Base-by-base conservation (phyloP, 495 filamentous ascomycete species). In the Penicillium cataractarum region DNA sequence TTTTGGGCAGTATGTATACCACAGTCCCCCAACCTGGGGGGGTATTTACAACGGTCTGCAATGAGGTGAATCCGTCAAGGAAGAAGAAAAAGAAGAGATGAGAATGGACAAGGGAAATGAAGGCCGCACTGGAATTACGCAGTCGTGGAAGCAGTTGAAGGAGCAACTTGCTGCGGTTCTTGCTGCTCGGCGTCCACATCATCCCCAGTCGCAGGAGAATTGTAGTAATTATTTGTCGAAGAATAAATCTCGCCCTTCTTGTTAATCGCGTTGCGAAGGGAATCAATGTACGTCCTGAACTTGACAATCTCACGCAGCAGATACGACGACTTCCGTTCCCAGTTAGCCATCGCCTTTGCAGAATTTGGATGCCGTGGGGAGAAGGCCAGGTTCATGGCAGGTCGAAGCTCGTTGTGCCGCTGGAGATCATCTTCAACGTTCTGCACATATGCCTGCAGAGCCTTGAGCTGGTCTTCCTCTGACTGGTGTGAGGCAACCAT, bases 291-390 rank as follows among this genome's bases (percentile, higher is more conserved):
- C 0, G 93, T 98, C 52, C 88, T 80, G 75, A 96, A 98, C 70
- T 98, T 99, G 66, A 97, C 91, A 70, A 94, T 97, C 77, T 99
- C 95, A n/a, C 89, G 82, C 22, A 98, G 79, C 42, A 99, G 77
- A 72, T 98, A 96, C 32, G 89, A 88, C 39, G 90, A 94, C 77
- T 97, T 97, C 58, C 89, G 86, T 79, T 99, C 93, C 96, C 96
- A 99, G 72, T 99, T 99, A 5, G 88, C 81, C 89, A 97, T 88
- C 2, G 94, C 91, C 75, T 91, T 93, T 51, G 76, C 76, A 24
- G 86, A 81, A 71, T 98, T 99, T 22, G 87, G 85, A 58, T 93
- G 89, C 26, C 94, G 86, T 1, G 92, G 92, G 22, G 93, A 92
- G 72, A 96, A 99, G 22, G 95, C 92, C 55, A 96, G 80, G 39